phyloP scores from a whole-genome alignment of 164 flowering plant genomes.

The Pachysandra terminalis region DNA sequence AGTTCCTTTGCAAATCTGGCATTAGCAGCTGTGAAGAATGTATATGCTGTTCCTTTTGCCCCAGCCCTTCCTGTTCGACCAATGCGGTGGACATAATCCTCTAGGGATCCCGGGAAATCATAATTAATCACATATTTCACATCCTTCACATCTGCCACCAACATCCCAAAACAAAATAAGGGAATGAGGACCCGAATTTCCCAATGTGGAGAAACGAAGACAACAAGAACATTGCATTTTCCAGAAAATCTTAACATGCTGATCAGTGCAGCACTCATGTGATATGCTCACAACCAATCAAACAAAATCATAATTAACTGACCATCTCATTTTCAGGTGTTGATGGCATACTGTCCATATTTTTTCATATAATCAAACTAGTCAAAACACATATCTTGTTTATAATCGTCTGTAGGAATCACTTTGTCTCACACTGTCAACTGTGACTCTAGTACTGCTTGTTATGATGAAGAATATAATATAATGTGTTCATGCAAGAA shows the following conservation, averaged over 20 bases:
- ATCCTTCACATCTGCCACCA: conserved; percentile 87
- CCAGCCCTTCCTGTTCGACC: conserved; percentile 98
- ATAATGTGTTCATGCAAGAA: too few species aligned
- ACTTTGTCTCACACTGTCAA: too few species aligned
- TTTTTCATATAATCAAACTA: too few species aligned
- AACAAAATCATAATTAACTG: too few species aligned
- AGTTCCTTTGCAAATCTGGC: conserved; percentile 97
- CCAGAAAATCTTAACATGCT: not conserved
- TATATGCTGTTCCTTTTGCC: conserved; percentile 94
- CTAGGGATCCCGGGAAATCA: conserved; percentile 94
- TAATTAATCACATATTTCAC: conserved; percentile 90
- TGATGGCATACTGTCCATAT: too few species aligned
- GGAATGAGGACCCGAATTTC: not conserved
- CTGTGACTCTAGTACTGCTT: too few species aligned
- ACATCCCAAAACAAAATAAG: conserved; percentile 1
- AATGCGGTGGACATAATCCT: conserved; percentile 95
- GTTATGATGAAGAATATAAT: too few species aligned
- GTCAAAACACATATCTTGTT: too few species aligned
- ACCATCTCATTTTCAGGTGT: too few species aligned
- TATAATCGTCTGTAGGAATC: too few species aligned
- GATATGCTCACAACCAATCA: too few species aligned
- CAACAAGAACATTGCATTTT: not conserved
- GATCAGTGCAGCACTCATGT: too few species aligned
- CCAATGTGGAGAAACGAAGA: not conserved
- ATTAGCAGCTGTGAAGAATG: conserved; percentile 93